These are phyloP conservation scores for Rhynchosporium graminicola DNA, from an alignment of 2,329 filamentous ascomycete species.

Conservation along the genomic window DNA sequence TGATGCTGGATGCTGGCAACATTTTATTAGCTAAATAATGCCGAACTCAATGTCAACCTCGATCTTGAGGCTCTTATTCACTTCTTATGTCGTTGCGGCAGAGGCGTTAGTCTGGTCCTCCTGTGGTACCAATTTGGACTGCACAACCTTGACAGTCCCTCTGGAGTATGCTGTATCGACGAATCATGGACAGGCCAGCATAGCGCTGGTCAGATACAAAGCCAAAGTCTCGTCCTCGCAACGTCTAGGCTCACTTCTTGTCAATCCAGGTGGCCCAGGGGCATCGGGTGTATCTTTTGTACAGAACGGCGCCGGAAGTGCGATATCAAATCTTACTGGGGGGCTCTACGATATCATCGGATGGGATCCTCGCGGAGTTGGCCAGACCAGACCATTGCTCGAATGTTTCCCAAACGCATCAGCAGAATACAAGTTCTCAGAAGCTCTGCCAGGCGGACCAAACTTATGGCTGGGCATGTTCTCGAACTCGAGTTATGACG, in stretches of 20 bases:
- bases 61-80: background rate
- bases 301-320: slow-evolving; percentile 13
- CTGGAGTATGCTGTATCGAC: slow-evolving; percentile 18
- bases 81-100: background rate
- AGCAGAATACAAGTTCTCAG: slow-evolving; percentile 23
- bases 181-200: slow-evolving; percentile 4
- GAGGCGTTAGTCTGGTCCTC: slow-evolving; percentile 14
- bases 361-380: slow-evolving; percentile 28
- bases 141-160: slow-evolving; percentile 20
- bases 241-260: slow-evolving; percentile 19
- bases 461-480: slow-evolving; percentile 27
- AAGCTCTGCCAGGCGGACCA: slow-evolving; percentile 19
- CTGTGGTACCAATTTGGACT: slow-evolving; percentile 19
- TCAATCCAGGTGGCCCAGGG: slow-evolving; percentile 23
- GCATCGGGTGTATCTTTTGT: slow-evolving; percentile 19
- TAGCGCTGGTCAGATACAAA: slow-evolving; percentile 13
- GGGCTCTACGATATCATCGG: slow-evolving; percentile 29
- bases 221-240: slow-evolving; percentile 2
- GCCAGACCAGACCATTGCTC: slow-evolving; percentile 19
- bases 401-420: slow-evolving; percentile 23
- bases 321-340: slow-evolving; percentile 22
- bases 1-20: too few species aligned
- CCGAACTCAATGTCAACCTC: background rate
- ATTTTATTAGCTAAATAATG: too few species aligned
- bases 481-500: slow-evolving; percentile 17